Percentiles rank a stretch among this genome's conserved stretches.
Evolutionary conservation across 192 early-diverging fungal species (phyloP).

Genomic region (Physocladia obscura): DNA sequence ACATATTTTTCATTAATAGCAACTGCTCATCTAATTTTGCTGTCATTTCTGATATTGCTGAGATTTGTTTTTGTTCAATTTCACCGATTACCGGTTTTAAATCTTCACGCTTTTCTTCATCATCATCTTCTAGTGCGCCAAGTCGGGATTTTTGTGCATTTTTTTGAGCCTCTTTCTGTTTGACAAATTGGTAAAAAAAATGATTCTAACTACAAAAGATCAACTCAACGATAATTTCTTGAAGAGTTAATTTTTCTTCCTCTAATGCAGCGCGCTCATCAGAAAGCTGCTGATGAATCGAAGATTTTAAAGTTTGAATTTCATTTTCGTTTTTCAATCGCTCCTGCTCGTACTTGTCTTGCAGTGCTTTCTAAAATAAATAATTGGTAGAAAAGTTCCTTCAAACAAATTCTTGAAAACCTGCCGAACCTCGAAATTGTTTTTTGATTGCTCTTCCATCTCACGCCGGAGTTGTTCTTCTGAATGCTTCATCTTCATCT

Average conservation of each 20-base stretch:
- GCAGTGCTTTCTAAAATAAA: slow-evolving; percentile 21
- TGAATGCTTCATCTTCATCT: slow-evolving; percentile 25
- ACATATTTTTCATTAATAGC: slow-evolving; percentile 20
- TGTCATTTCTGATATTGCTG: neutral
- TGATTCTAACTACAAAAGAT: neutral
- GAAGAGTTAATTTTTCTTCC: slow-evolving; percentile 15
- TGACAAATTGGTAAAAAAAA: neutral
- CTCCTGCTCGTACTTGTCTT: slow-evolving; percentile 31
- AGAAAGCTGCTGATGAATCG: slow-evolving; percentile 27
- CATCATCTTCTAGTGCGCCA: slow-evolving; percentile 36
- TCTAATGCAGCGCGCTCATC: slow-evolving; percentile 35
- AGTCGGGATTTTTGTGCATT: slow-evolving; percentile 7
- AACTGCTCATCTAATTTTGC: slow-evolving; percentile 28
- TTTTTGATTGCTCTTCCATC: slow-evolving; percentile 38
- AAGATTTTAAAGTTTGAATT: slow-evolving; percentile 26
- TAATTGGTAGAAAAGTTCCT: neutral
- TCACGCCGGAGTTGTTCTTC: slow-evolving; percentile 32
- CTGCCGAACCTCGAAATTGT: slow-evolving; percentile 32
- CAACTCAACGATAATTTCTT: slow-evolving; percentile 4
- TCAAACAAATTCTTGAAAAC: slow-evolving; percentile 10
- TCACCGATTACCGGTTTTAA: slow-evolving; percentile 9
- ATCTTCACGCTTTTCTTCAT: too few species aligned
- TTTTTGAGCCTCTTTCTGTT: slow-evolving; percentile 3
- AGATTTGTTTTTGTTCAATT: neutral
- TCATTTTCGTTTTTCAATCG: slow-evolving; percentile 36